Conservation (phyloP, 164 flowering plant species). For the Berberis thunbergii region DNA sequence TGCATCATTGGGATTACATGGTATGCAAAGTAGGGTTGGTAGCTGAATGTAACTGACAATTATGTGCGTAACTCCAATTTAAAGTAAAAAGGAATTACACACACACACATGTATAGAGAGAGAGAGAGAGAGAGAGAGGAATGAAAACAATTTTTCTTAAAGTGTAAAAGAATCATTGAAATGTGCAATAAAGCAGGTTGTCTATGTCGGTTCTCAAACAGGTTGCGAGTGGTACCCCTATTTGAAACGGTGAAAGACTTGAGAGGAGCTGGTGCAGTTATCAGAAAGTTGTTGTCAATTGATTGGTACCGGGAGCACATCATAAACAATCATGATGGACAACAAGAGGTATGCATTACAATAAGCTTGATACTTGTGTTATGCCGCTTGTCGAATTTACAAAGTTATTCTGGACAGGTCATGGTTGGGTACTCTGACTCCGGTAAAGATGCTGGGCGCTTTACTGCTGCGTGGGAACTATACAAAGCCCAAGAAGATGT, state of each 20-base stretch:
- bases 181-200: too few relatives aligned
- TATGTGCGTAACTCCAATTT: too few relatives aligned
- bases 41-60: too few relatives aligned
- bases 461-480: constrained; percentile 96
- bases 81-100: too few relatives aligned
- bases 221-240: constrained; percentile 91
- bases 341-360: constrained; percentile 63
- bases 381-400: constrained; percentile 6
- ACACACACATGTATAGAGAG: too few relatives aligned
- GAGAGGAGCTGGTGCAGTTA: constrained; percentile 83
- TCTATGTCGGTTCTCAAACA: constrained; percentile 11
- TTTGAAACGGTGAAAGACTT: constrained; percentile 93
- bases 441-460: constrained; percentile 94
- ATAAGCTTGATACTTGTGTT: background rate
- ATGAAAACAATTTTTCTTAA: too few relatives aligned
- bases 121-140: too few relatives aligned
- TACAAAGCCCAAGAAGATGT: constrained; percentile 96
- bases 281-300: constrained; percentile 77
- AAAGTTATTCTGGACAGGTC: constrained; percentile 42
- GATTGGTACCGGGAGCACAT: constrained; percentile 89
- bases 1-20: too few relatives aligned
- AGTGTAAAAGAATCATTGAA: too few relatives aligned
- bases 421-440: constrained; percentile 99
- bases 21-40: too few relatives aligned
- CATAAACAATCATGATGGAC: constrained; percentile 72